phyloP scores from a whole-genome alignment of 2,329 filamentous ascomycete genomes.

The Cadophora gregata region DNA sequence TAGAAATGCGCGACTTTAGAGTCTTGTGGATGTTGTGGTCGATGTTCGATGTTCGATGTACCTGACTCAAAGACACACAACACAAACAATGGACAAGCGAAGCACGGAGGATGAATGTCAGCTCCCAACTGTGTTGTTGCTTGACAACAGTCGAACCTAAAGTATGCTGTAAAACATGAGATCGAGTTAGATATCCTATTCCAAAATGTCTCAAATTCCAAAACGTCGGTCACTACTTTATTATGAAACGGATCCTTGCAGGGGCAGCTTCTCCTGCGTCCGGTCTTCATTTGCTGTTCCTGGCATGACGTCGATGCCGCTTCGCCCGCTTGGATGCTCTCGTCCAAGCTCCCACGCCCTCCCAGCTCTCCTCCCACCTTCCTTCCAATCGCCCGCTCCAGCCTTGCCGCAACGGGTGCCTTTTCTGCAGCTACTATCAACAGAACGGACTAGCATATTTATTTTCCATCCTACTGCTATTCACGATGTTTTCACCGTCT shows the following conservation, averaged over 20 bases:
- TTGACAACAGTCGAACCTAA: not conserved
- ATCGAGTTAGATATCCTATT: not conserved
- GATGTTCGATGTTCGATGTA: too few species aligned
- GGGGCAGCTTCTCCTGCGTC: not conserved
- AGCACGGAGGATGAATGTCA: too few species aligned
- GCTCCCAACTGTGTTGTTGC: not conserved
- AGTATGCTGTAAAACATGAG: not conserved
- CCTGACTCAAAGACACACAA: too few species aligned
- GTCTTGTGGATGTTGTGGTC: too few species aligned
- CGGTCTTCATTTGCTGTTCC: not conserved
- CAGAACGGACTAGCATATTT: constrained; percentile 4
- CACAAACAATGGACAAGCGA: too few species aligned
- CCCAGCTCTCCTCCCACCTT: too few species aligned
- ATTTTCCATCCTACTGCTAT: not conserved
- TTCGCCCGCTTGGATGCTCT: not conserved
- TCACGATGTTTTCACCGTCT: constrained; percentile 5
- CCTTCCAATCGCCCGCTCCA: constrained; percentile 3
- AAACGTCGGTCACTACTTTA: not conserved
- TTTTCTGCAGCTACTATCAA: not conserved
- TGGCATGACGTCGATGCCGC: constrained; percentile 6
- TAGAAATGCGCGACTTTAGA: too few species aligned
- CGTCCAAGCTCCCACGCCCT: constrained; percentile 2
- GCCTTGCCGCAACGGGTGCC: not conserved
- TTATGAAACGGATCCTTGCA: not conserved
- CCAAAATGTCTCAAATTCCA: not conserved